phyloP scores from a whole-genome alignment of 75 land plant species.

The Selaginella moellendorffii region DNA sequence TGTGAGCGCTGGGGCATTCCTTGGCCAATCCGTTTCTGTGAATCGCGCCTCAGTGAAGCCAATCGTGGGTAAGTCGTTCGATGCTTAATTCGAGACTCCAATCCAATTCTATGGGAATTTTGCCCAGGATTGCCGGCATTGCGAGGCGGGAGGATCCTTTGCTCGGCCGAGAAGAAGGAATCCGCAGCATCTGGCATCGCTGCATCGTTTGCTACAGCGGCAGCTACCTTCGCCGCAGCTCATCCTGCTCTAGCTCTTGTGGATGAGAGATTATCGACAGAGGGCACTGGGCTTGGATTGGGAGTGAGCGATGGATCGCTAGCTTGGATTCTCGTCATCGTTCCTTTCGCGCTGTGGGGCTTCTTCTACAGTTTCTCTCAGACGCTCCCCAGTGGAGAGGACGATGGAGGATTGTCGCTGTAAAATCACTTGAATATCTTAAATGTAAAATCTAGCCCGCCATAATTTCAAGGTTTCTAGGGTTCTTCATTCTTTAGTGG shows the following conservation, averaged over 20 bases:
- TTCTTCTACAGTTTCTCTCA: slow-evolving; percentile 48
- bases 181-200: neutral
- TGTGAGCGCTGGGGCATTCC: neutral
- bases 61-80: neutral
- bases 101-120: neutral
- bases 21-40: neutral
- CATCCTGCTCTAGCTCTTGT: slow-evolving; percentile 58
- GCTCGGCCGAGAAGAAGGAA: neutral
- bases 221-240: neutral
- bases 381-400: slow-evolving; percentile 52
- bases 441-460: neutral
- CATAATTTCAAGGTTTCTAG: neutral
- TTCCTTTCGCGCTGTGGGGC: slow-evolving; percentile 69
- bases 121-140: neutral
- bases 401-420: slow-evolving; percentile 60
- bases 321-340: slow-evolving; percentile 80
- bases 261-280: slow-evolving; percentile 81
- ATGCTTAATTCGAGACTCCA: too few relatives aligned
- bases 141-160: neutral
- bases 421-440: neutral
- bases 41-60: neutral
- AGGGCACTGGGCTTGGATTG: slow-evolving; percentile 80
- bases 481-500: neutral
- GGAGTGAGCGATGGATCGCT: slow-evolving; percentile 78
- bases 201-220: neutral